Percentiles rank a stretch among this genome's conserved stretches.
Evolutionary conservation across 2,329 filamentous ascomycete species (phyloP).

Genomic region (Corynespora cassiicola): DNA sequence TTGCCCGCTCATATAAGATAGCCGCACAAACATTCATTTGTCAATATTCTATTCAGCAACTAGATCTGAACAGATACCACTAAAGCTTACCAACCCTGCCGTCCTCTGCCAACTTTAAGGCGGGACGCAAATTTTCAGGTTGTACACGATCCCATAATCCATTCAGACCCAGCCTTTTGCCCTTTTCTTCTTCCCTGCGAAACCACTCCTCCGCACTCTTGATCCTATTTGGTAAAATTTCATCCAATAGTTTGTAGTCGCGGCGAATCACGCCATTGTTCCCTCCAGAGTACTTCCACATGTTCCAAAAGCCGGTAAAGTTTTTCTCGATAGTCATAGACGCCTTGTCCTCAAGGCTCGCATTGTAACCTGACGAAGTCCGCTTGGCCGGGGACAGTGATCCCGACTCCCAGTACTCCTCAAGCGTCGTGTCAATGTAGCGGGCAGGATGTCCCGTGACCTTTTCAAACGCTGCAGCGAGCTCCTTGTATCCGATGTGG

Average conservation of each 20-base stretch:
- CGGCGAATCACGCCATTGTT: slow-evolving; percentile 47
- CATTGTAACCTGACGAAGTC: slow-evolving; percentile 40
- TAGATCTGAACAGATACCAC: too few species aligned
- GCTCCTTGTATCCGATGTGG: slow-evolving; percentile 30
- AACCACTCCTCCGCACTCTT: slow-evolving; percentile 57
- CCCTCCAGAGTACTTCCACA: slow-evolving; percentile 44
- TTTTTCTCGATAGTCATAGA: slow-evolving; percentile 53
- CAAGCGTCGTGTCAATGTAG: slow-evolving; percentile 28
- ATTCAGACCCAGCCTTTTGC: slow-evolving; percentile 27
- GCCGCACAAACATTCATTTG: too few species aligned
- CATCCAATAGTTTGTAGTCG: slow-evolving; percentile 59
- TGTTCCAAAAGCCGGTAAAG: slow-evolving; percentile 60
- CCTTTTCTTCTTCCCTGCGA: slow-evolving; percentile 27
- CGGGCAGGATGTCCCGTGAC: slow-evolving; percentile 38
- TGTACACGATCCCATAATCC: slow-evolving; percentile 42
- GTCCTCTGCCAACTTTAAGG: slow-evolving; percentile 5
- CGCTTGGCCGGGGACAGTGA: slow-evolving; percentile 40
- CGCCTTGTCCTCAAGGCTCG: slow-evolving; percentile 33
- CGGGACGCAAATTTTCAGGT: slow-evolving; percentile 17
- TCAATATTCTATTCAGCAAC: too few species aligned
- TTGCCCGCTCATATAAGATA: too few species aligned
- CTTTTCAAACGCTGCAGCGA: slow-evolving; percentile 38
- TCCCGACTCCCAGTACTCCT: slow-evolving; percentile 7
- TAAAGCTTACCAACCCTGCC: too few species aligned
- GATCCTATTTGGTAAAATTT: slow-evolving; percentile 58